Base-by-base conservation (phyloP, 345 rosid species). In the Gossypium turneri region DNA sequence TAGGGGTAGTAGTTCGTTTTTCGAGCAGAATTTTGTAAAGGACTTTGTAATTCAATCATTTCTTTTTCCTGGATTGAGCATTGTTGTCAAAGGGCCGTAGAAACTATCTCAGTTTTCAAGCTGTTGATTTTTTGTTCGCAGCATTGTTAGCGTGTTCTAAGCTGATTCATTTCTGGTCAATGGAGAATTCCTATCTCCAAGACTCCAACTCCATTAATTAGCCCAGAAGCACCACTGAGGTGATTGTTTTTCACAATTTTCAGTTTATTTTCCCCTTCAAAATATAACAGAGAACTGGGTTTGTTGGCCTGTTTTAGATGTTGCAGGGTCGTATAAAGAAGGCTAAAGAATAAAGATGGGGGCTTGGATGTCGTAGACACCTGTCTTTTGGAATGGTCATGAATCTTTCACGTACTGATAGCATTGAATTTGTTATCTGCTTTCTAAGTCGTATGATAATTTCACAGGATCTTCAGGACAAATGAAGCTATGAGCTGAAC, bases 171-270 rank as follows among this genome's bases (percentile, higher is more conserved):
- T 83, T 90, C 79, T 84, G 78, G 90, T 94, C 38, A 34, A 34
- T 34, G 38, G 38, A 34, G 38, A 34, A 34, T 34, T 34, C 38
- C 6, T 34, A 34, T 34, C 6, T 34, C 38, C 38, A 12, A 88
- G 85, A 92, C 81, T 92, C 94, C 8, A 97, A 94, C 65, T 94
- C 97, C 85, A 94, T 92, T 89, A 92, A 92, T 78, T 92, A 90
- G 77, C 97, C 97, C 52, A 82, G 98, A 87, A 94, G 97, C 86
- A 87, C 91, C 27, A 94, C 97, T 73, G 89, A 90, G 13, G 97
- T 92, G 85, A 17, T 68, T 24, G 1, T 45, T 63, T 76, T 70
- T 61, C 55, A 15, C 19, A 68, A 24, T 24, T 72, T 20, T 45
- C 41, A 53, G 17, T 47, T 47, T 12, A 47, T 47, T 47, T 19